Evolutionary conservation across 2,329 filamentous ascomycete species (phyloP), one percentile per base, ranked within the genome.

Genomic region (Scedosporium boydii): DNA sequence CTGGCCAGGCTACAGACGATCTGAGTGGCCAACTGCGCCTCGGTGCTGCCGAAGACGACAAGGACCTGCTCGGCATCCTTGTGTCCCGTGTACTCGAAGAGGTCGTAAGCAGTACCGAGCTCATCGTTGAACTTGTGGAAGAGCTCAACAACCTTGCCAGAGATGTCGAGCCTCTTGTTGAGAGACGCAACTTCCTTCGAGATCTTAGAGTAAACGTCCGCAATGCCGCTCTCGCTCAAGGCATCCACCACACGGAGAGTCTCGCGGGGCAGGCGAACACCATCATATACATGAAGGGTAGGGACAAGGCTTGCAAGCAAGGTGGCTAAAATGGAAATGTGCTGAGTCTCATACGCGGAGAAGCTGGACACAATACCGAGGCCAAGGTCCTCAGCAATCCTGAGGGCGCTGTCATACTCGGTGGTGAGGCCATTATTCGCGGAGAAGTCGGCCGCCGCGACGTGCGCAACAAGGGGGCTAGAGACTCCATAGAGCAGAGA

Each of bases 11-110:
- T 86, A 53, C 81, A 80, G 10, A 91, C 87, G 61, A 96, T 85
- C 76, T 97, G 91, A 67, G 88, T 87, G 63, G 91, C 87, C 64
- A 98, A 79, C 69, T 95, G 92, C 14, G 90, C 86, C 78, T 99
- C 95, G 4, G 93, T 86, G 64, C 91, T 96, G 68, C 95, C 95
- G 69, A 99, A 97, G 55, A 91, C 90, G 34, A 98, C 92, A 41
- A 98, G 79, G 16, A 99, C 91, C 9, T 87, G 86, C 67, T 93
- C 89, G 3, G 95, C 86, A 53, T 86, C 79, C 58, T 84, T 79
- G 72, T 98, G 91, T 26, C 95, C 95, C 70, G 88, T 84, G 78
- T 99, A 99, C 77, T 99, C 95, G 69, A 98, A 99, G 6, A 91
- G 86, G 70, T 88, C 84, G 74, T 99, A 99, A 67, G 93, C 87